Percentiles rank a stretch among this genome's conserved stretches.
These are phyloP conservation scores for Boletus smithii DNA, from an alignment of 1,284 basidiomycete genomes.

Conservation along the genomic window DNA sequence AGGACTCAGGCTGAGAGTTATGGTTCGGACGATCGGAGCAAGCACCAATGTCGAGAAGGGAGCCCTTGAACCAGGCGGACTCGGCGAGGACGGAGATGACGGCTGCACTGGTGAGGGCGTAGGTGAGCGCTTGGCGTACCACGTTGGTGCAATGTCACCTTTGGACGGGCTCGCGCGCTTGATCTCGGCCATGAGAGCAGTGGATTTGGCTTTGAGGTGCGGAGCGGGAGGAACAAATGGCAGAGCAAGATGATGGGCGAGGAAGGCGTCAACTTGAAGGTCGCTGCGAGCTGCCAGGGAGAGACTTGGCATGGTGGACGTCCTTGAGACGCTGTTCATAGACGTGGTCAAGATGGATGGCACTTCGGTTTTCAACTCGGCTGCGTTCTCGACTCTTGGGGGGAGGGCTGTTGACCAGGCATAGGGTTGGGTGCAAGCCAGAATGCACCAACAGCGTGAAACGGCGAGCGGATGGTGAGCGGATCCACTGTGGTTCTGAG, in stretches of 20 bases:
- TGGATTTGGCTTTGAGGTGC: slow-evolving; percentile 54
- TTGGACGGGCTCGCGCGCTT: slow-evolving; percentile 94
- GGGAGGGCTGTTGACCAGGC: too few species aligned
- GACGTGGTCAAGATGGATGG: slow-evolving; percentile 79
- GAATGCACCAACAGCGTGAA: too few species aligned
- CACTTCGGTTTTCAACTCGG: slow-evolving; percentile 44
- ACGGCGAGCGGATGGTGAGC: too few species aligned
- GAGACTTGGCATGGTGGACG: slow-evolving; percentile 59
- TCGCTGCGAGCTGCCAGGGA: slow-evolving; percentile 74
- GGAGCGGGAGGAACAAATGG: slow-evolving; percentile 70
- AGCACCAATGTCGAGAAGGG: slow-evolving; percentile 90
- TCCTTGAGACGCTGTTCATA: slow-evolving; percentile 69
- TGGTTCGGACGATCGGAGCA: too few species aligned
- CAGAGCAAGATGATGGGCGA: slow-evolving; percentile 78
- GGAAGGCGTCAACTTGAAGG: slow-evolving; percentile 63
- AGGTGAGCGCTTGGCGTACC: slow-evolving; percentile 81
- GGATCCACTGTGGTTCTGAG: too few species aligned
- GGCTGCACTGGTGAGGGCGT: slow-evolving; percentile 88
- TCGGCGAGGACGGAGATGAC: slow-evolving; percentile 97
- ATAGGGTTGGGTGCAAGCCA: too few species aligned
- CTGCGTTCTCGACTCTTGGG: slow-evolving; percentile 27
- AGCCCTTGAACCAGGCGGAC: slow-evolving; percentile 97
- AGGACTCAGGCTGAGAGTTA: too few species aligned
- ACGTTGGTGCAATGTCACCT: slow-evolving; percentile 86
- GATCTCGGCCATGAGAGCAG: slow-evolving; percentile 87